Conservation (phyloP, 805 yeast genomes). For the Sungouiella blattae region DNA sequence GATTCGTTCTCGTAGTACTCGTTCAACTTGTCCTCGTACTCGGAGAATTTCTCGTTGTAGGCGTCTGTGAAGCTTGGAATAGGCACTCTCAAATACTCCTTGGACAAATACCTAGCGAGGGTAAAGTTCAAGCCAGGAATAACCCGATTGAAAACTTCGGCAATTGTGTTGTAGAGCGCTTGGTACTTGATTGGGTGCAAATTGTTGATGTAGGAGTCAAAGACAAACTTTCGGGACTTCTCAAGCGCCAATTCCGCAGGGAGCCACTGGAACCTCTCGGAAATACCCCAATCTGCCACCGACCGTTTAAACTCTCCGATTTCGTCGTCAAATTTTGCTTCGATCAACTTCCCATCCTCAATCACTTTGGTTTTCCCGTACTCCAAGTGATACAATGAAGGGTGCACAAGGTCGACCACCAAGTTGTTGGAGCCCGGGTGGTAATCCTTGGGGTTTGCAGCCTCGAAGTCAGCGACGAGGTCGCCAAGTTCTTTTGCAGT, state of each 20-base stretch:
- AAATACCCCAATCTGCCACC: slow-evolving; percentile 13
- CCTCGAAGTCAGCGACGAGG: slow-evolving; percentile 10
- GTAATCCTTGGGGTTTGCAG: slow-evolving; percentile 16
- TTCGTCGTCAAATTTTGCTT: slow-evolving; percentile 7
- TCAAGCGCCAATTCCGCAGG: slow-evolving; percentile 23
- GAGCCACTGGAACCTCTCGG: slow-evolving; percentile 36
- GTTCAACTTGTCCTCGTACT: slow-evolving; percentile 6
- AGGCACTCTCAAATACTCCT: slow-evolving; percentile 13
- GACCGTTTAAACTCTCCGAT: slow-evolving; percentile 10
- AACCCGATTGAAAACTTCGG: slow-evolving; percentile 22
- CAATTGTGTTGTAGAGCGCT: slow-evolving; percentile 29
- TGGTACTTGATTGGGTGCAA: slow-evolving; percentile 29
- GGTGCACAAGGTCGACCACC: slow-evolving; percentile 25
- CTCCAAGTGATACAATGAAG: slow-evolving; percentile 6
- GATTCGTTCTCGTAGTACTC: slow-evolving; percentile 6
- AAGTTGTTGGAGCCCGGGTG: slow-evolving; percentile 36
- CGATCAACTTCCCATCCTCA: slow-evolving; percentile 1
- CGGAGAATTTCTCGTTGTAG: slow-evolving; percentile 10
- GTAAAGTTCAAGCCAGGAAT: slow-evolving; percentile 31
- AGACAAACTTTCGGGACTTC: slow-evolving; percentile 8
- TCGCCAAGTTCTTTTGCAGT: slow-evolving; percentile 9
- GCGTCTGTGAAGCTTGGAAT: slow-evolving; percentile 13
- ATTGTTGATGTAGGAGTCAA: slow-evolving; percentile 39
- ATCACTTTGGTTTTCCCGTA: slow-evolving; percentile 26
- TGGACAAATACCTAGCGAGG: slow-evolving; percentile 22